Evolutionary conservation across 208 protist species (phyloP).

Genomic region (Trypanosoma congolense): DNA sequence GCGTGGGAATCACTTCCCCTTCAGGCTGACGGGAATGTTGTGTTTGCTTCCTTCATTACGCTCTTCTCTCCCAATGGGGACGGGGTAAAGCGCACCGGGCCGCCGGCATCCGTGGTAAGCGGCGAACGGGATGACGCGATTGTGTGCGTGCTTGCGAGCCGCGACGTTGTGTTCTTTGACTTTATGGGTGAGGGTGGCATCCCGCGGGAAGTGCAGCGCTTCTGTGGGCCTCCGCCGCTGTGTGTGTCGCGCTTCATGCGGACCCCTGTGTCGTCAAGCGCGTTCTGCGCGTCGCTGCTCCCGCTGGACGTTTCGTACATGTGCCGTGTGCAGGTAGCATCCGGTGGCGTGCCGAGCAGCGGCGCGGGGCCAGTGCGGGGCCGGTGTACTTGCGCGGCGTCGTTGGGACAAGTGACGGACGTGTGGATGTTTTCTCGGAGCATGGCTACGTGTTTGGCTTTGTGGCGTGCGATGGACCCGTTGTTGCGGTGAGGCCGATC

Average conservation of each 20-base stretch:
- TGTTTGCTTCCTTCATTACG: conserved; percentile 31
- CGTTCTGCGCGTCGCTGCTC: conserved; percentile 52
- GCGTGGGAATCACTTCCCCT: conserved; percentile 27
- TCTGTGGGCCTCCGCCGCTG: conserved; percentile 20
- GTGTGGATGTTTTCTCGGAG: conserved; percentile 76
- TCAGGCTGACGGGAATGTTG: conserved; percentile 18
- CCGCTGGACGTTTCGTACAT: conserved; percentile 44
- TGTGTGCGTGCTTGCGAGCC: conserved; percentile 42
- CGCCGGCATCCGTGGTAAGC: conserved; percentile 37
- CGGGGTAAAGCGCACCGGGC: background rate
- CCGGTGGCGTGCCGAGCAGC: no score
- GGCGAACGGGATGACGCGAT: conserved; percentile 37
- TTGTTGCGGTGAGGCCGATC: conserved; percentile 51
- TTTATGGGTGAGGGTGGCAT: conserved; percentile 25
- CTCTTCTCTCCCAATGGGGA: conserved; percentile 4
- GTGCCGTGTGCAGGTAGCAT: conserved; percentile 31
- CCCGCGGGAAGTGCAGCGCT: conserved; percentile 40
- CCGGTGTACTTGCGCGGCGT: conserved; percentile 56
- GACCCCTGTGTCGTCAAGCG: conserved; percentile 8
- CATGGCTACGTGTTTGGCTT: conserved; percentile 65
- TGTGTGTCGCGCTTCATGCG: background rate
- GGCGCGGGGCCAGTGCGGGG: background rate
- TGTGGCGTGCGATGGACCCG: conserved; percentile 53
- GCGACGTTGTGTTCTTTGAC: conserved; percentile 49
- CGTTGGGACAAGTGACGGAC: conserved; percentile 65